A percentile compares a stretch with the other conserved stretches of the same genome.
Evolutionary conservation across 495 filamentous ascomycete species (phyloP).

Genomic region (Penicillium salamii): DNA sequence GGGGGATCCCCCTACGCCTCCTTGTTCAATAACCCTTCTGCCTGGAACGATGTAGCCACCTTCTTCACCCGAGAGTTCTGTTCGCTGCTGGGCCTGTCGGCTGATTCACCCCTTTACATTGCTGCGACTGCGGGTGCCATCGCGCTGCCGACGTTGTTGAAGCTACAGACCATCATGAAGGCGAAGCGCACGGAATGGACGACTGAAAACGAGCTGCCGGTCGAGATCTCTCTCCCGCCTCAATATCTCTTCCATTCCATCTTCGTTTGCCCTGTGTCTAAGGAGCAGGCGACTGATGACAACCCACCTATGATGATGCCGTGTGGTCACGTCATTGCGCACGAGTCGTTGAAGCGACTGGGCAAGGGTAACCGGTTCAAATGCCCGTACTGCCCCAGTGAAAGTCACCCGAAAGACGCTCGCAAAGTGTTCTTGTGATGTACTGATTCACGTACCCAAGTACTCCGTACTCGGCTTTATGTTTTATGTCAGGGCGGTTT

Average conservation of each 20-base stretch:
- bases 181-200: conserved; percentile 94
- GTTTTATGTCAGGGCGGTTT: conserved; percentile 2
- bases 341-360: conserved; percentile 72
- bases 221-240: conserved; percentile 84
- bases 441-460: not conserved
- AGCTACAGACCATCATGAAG: conserved; percentile 77
- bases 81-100: conserved; percentile 80
- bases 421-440: conserved; percentile 62
- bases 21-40: conserved; percentile 68
- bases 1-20: conserved; percentile 66
- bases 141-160: conserved; percentile 79
- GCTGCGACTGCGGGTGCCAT: conserved; percentile 90
- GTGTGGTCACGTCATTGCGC: conserved; percentile 90
- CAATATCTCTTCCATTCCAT: conserved; percentile 92
- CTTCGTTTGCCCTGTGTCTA: conserved; percentile 95
- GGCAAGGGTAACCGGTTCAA: conserved; percentile 82
- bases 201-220: conserved; percentile 82
- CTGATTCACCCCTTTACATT: conserved; percentile 86
- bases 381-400: conserved; percentile 92
- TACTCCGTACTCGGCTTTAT: no score
- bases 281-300: conserved; percentile 87
- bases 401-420: conserved; percentile 73
- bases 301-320: conserved; percentile 99
- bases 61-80: conserved; percentile 95
- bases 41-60: conserved; percentile 75